Evolutionary conservation across 768 basidiomycete species (phyloP), one percentile per base, ranked within the genome.

Genomic region (Auriculariales sp.): DNA sequence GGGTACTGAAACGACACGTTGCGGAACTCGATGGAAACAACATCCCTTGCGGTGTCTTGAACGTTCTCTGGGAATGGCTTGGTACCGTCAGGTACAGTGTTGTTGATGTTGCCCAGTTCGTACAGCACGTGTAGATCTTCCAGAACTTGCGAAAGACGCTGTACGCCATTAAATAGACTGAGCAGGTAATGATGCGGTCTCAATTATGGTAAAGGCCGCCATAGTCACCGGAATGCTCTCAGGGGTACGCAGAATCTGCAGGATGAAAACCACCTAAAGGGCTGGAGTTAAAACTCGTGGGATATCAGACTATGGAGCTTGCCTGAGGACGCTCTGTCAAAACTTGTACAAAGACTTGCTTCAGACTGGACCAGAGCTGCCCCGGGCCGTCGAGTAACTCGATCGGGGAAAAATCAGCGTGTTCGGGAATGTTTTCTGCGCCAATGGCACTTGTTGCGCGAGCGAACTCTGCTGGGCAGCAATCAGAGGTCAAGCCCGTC

Each of bases 191-290:
- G 70, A 59, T 25, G 79, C 73, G 17, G 73, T 68, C 24, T 77
- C 63, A 34, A 81, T 73, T 24, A 83, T 67, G 39, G 75, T 72
- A 33, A 81, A 66, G 2, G 80, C 81, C 3, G 79, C 78, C 3
- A 83, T 66, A 2, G 80, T 80, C 27, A 82, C 55, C 0, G 81
- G 81, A 50, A 83, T 78, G 24, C 76, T 70, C 17, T 71, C 61
- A 2, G 81, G 81, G 55, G 77, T 71, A 60, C 77, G 75, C 10
- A 77, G 71, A 10, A 79, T 79, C 48, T 79, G 72, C 12, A 83
- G 62, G n/a, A 76, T 74, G 58, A 83, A 83, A 2, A 78, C 70
- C 46, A 82, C 72, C 76, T 81, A 36, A 25, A 25, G 7, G 19
- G 7, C 11, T 19, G 17, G 12, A 24, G 19, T 7, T 19, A 9